Evolutionary conservation across 441 rosid species (phyloP), one percentile per base, ranked within the genome.

Genomic region (Syzygium syzygioides): DNA sequence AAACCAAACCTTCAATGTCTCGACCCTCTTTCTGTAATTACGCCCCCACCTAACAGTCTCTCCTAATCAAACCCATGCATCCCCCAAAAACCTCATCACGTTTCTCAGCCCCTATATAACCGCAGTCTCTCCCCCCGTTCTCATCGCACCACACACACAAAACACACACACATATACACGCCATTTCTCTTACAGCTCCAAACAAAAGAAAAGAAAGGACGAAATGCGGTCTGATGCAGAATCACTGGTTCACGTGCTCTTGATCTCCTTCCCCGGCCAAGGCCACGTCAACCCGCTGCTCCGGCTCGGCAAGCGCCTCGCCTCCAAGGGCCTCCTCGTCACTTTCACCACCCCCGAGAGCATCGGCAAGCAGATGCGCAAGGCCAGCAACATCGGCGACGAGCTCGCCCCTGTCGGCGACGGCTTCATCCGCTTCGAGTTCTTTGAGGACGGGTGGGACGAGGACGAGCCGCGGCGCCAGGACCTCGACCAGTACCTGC

Each of bases 231-330:
- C 94, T 56, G 91, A 76, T 12, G n/a, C 83, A 76, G 52, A 93
- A 86, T 84, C 95, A 7, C 91, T 89, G n/a, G 91, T 92, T 91
- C 98, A 97, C 90, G 93, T 96, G 19, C 87, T 97, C 87, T 93
- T 96, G 4, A 94, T 97, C 37, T 94, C 98, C 4, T 95, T 94
- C 91, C 95, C 96, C 2, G 97, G 93, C 23, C 98, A 96, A 89
- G 99, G 98, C 79, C 98, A 96, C 85, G 94, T 96, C 4, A 96
- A 95, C 90, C 97, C 99, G 25, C 93, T 96, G 41, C 96, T 97
- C 17, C 91, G 98, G 80, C 98, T 96, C 6, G 99, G 97, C 83
- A 94, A 94, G 91, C 94, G 92, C 84, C 92, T 97, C 41, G 97
- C 97, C 41, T 94, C 98, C 32, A 94, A 91, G 89, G 98, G 98